Evolutionary conservation across 2,329 filamentous ascomycete genomes (phyloP), one percentile per base, ranked within the genome.

Genomic region (Neoarthrinium moseri): DNA sequence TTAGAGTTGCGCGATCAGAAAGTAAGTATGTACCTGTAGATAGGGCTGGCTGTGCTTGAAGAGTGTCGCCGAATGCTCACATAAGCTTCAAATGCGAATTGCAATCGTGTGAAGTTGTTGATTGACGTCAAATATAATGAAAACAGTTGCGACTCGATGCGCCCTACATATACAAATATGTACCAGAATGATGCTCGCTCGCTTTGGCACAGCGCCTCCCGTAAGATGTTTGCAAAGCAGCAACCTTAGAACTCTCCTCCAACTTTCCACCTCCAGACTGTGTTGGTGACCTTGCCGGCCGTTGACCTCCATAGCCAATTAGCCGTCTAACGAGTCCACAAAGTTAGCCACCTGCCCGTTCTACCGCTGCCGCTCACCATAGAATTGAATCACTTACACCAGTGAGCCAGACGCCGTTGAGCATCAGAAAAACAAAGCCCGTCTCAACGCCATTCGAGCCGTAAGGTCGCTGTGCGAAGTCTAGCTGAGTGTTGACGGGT

Each of bases 321-420:
- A 12, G 52, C 20, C 4, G 40, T 47, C 55, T 58, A 18, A n/a
- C n/a, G n/a, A n/a, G n/a, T n/a, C n/a, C n/a, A n/a, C 10, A 21
- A 17, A 39, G 18, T 36, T 32, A 30, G 30, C 11, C 30, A 29
- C 18, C 15, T 6, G 23, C n/a, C n/a, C 13, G 4, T 17, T n/a
- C 32, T 18, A 23, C 29, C 13, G 13, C 23, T 22, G 6, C 23
- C 22, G 24, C 13, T 4, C 3, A 11, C 17, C 12, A 22, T 36
- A 13, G 4, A 5, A 18, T 22, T 11, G 7, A 12, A 12, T n/a
- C 1, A 60, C 59, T 51, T 47, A 62, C 60, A 32, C 55, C 42
- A 26, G 56, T 55, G 12, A 60, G 35, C 45, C 52, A 58, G 3
- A 61, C 56, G 1, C 60, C 60, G 5, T 55, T 51, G 30, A 63